These are phyloP conservation scores for Candida khao-thaluensis DNA, from an alignment of 805 yeast species.

Conservation along the genomic window DNA sequence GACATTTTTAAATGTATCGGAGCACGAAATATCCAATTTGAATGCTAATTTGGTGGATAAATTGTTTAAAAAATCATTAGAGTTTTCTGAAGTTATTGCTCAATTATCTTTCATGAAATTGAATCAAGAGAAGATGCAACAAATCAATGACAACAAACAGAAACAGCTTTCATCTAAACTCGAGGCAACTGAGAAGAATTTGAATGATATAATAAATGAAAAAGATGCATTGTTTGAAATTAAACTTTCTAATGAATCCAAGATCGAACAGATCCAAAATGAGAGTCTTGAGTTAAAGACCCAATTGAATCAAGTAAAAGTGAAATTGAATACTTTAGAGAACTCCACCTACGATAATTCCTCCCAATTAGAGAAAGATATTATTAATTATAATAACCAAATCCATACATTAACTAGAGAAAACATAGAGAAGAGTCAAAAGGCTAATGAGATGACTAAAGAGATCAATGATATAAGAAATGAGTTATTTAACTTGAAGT, in stretches of 20 bases:
- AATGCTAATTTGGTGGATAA: slow-evolving; percentile 18
- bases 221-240: slow-evolving; percentile 20
- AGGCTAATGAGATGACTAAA: slow-evolving; percentile 33
- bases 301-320: slow-evolving; percentile 19
- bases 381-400: slow-evolving; percentile 26
- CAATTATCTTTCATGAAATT: slow-evolving; percentile 33
- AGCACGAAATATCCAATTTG: slow-evolving; percentile 14
- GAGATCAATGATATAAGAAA: slow-evolving; percentile 38
- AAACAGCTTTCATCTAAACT: slow-evolving; percentile 22
- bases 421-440: slow-evolving; percentile 37
- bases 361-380: slow-evolving; percentile 22
- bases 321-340: slow-evolving; percentile 15
- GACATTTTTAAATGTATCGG: slow-evolving; percentile 28
- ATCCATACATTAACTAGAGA: slow-evolving; percentile 29
- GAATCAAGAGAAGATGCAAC: slow-evolving; percentile 33
- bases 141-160: slow-evolving; percentile 25
- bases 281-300: slow-evolving; percentile 17
- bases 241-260: slow-evolving; percentile 18
- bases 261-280: slow-evolving; percentile 16
- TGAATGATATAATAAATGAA: slow-evolving; percentile 20
- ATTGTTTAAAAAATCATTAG: slow-evolving; percentile 26
- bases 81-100: slow-evolving; percentile 28
- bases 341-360: slow-evolving; percentile 9
- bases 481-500: slow-evolving; percentile 35
- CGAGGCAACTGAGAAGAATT: slow-evolving; percentile 20